These are phyloP conservation scores for Aspergillus intermedius DNA, from an alignment of 2,329 filamentous ascomycete genomes.

Conservation along the genomic window DNA sequence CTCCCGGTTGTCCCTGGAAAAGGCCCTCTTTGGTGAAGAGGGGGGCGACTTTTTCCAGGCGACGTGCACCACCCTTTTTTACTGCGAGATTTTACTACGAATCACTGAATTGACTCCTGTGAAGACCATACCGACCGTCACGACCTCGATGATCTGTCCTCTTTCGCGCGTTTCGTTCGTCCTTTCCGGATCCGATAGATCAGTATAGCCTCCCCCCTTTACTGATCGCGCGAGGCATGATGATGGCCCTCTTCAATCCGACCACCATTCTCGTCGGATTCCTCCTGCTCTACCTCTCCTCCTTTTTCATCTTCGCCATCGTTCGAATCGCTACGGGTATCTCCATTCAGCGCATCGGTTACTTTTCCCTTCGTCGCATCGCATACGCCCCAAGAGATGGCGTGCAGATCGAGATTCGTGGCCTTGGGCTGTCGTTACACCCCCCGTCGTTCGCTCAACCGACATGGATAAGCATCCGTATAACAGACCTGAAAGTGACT, in stretches of 20 bases:
- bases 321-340: constrained; percentile 87
- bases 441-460: constrained; percentile 94
- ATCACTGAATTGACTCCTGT: neutral
- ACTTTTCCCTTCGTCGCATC: constrained; percentile 83
- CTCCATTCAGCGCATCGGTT: constrained; percentile 92
- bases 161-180: constrained; percentile 7
- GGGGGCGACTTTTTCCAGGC: neutral
- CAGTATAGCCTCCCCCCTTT: constrained; percentile 12
- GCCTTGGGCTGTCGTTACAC: constrained; percentile 80
- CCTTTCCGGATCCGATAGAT: constrained; percentile 15
- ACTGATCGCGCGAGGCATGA: constrained; percentile 26
- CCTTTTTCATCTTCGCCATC: constrained; percentile 89
- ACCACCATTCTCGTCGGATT: constrained; percentile 82
- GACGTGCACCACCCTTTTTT: neutral
- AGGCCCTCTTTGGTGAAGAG: constrained; percentile 2
- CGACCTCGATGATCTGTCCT: constrained; percentile 15
- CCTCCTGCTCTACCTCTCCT: constrained; percentile 79
- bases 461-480: constrained; percentile 86
- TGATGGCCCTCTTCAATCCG: constrained; percentile 49
- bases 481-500: constrained; percentile 79
- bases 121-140: neutral
- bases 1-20: constrained; percentile 3
- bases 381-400: constrained; percentile 87
- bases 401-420: constrained; percentile 79
- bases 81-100: neutral